phyloP scores from a whole-genome alignment of 208 protist genomes.

The Kentomonas sorsogonicus region DNA sequence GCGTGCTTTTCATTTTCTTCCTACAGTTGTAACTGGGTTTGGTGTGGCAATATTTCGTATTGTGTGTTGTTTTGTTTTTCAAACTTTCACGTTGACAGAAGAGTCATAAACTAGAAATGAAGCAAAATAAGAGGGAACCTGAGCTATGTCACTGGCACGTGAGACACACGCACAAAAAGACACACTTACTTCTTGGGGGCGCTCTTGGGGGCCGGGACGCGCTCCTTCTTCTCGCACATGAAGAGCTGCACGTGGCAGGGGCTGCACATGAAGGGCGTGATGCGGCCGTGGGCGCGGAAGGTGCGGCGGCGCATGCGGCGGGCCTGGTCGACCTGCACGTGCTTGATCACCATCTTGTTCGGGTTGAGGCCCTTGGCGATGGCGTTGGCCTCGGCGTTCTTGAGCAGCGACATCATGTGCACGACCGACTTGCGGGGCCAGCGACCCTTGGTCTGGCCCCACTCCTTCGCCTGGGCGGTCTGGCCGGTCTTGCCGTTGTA shows the following conservation, averaged over 20 bases:
- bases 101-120: no score
- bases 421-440: slow-evolving; percentile 94
- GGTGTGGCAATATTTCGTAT: no score
- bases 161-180: no score
- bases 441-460: slow-evolving; percentile 88
- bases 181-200: slow-evolving; percentile 82
- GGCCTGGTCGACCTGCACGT: slow-evolving; percentile 91
- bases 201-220: slow-evolving; percentile 73
- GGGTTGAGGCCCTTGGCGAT: slow-evolving; percentile 88
- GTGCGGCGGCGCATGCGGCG: slow-evolving; percentile 89
- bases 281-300: slow-evolving; percentile 94
- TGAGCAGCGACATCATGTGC: slow-evolving; percentile 86
- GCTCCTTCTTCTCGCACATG: slow-evolving; percentile 82
- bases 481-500: slow-evolving; percentile 91
- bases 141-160: no score
- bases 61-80: no score
- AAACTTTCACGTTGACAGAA: no score
- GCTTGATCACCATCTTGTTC: slow-evolving; percentile 90
- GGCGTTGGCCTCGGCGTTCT: slow-evolving; percentile 92
- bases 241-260: slow-evolving; percentile 89
- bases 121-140: no score
- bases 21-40: no score
- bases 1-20: no score
- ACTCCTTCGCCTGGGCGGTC: slow-evolving; percentile 91
- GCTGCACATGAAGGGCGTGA: slow-evolving; percentile 92